Evolutionary conservation across 208 protist genomes (phyloP).

Genomic region (Leishmania amazonensis): DNA sequence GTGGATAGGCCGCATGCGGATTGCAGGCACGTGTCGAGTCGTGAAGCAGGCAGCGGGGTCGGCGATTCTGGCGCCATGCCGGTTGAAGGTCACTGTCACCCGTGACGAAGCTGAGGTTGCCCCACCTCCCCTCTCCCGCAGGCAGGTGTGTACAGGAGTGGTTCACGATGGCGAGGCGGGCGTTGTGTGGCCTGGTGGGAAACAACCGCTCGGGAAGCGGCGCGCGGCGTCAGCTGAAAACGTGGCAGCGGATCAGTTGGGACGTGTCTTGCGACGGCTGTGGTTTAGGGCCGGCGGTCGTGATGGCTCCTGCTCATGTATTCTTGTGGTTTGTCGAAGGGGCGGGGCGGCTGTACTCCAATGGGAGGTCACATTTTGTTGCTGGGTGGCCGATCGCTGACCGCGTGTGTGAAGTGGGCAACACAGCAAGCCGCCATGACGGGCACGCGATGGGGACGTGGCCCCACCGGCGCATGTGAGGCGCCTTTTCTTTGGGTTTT

Average conservation of each 20-base stretch:
- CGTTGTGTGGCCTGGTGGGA: no score
- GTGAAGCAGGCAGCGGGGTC: not conserved
- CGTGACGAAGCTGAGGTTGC: not conserved
- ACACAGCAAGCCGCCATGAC: not conserved
- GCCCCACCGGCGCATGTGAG: not conserved
- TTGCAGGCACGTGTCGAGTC: not conserved
- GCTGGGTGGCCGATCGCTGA: not conserved
- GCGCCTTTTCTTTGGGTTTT: not conserved
- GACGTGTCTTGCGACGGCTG: not conserved
- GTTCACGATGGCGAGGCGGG: no score
- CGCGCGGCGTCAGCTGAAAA: not conserved
- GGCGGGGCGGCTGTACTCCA: not conserved
- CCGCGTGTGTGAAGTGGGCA: not conserved
- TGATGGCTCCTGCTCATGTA: not conserved
- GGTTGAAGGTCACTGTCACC: no score
- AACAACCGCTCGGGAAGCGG: not conserved
- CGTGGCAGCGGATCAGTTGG: no score
- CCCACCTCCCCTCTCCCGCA: not conserved
- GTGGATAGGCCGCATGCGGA: not conserved
- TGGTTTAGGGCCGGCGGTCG: no score
- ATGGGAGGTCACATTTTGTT: not conserved
- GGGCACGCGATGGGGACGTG: not conserved
- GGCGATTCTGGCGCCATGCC: not conserved
- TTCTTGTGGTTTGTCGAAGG: not conserved
- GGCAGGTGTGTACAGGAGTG: no score